phyloP scores from a whole-genome alignment of 176 grass and related monocot species.

The Miscanthus lutarioriparius region DNA sequence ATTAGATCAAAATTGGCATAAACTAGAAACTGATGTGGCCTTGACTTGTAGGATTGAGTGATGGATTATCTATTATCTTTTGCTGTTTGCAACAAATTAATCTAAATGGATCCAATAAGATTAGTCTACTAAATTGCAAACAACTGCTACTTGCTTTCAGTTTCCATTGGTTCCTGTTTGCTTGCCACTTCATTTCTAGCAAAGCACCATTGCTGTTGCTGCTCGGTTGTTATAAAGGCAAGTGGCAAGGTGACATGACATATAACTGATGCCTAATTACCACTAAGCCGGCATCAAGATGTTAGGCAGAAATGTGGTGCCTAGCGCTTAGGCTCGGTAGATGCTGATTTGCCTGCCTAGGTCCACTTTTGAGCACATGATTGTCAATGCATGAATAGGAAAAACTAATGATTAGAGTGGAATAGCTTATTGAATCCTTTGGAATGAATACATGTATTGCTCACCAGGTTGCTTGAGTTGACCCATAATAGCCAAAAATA shows the following conservation, averaged over 20 bases:
- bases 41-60: neutral
- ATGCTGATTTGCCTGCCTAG: neutral
- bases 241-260: neutral
- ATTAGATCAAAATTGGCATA: neutral
- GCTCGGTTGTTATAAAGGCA: neutral
- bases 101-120: neutral
- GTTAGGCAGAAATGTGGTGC: neutral
- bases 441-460: neutral
- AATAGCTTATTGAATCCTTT: neutral
- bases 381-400: neutral
- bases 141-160: neutral
- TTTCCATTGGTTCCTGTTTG: neutral
- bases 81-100: neutral
- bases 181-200: neutral
- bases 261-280: neutral
- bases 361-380: neutral
- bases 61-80: neutral
- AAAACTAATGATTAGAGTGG: neutral
- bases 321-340: neutral
- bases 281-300: neutral
- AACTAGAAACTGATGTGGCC: neutral
- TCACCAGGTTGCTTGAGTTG: neutral
- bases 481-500: conserved; percentile 2
- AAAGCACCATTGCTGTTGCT: neutral
- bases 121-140: neutral